Evolutionary conservation across 2,329 filamentous ascomycete genomes (phyloP).

Genomic region (Fusarium sp.): DNA sequence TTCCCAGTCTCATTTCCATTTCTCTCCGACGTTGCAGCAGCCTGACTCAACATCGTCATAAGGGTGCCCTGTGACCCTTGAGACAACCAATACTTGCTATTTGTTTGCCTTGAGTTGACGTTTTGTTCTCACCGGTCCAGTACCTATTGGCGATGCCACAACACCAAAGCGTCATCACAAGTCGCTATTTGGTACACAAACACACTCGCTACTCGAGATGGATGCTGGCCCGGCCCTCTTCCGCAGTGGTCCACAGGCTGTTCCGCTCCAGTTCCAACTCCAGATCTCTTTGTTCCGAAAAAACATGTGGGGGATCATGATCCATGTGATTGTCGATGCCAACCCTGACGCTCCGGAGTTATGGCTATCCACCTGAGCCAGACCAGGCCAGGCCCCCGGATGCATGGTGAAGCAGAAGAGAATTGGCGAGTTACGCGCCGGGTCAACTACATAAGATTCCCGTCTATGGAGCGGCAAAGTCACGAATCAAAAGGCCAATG

Average conservation of each 20-base stretch:
- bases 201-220: neutral
- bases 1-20: conserved; percentile 38
- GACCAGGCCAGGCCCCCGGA: neutral
- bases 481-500: neutral
- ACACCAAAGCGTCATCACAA: conserved; percentile 11
- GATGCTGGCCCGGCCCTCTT: conserved; percentile 5
- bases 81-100: conserved; percentile 8
- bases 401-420: neutral
- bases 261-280: conserved; percentile 13
- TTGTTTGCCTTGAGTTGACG: neutral
- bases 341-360: conserved; percentile 20
- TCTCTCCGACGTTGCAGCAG: conserved; percentile 21
- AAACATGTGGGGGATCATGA: conserved; percentile 34
- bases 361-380: conserved; percentile 4
- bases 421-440: conserved; percentile 11
- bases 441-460: neutral
- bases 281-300: conserved; percentile 27
- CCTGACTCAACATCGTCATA: conserved; percentile 10
- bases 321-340: conserved; percentile 35
- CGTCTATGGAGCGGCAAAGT: conserved; percentile 6
- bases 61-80: conserved; percentile 12
- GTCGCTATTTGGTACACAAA: conserved; percentile 10
- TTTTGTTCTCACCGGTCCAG: conserved; percentile 5
- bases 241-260: conserved; percentile 8
- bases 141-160: neutral